Conservation (phyloP, 768 basidiomycete species). For the Leccinum truebloodii region DNA sequence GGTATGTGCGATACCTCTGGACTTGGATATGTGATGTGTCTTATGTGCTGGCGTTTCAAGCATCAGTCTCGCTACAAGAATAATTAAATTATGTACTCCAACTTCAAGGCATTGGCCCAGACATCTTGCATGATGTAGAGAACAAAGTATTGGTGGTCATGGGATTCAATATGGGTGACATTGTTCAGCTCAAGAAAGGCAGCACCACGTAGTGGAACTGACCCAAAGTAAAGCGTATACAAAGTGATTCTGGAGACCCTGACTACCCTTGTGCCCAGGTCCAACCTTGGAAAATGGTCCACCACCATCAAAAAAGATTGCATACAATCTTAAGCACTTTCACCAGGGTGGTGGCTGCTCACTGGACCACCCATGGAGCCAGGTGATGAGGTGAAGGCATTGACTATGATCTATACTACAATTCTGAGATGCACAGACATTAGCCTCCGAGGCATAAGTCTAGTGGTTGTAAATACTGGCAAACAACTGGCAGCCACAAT, state of each 20-base stretch:
- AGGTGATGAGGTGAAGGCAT: not conserved
- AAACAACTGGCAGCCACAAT: no score
- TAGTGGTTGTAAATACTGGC: no score
- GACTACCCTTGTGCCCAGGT: no score
- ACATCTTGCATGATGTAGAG: not conserved
- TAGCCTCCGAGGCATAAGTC: no score
- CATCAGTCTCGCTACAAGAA: no score
- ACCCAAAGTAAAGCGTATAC: not conserved
- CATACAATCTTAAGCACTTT: not conserved
- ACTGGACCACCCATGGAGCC: not conserved
- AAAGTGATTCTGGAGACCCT: not conserved
- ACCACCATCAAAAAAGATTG: not conserved
- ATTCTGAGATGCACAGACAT: no score
- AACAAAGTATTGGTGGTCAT: not conserved
- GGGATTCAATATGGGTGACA: not conserved
- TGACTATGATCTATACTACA: slow-evolving; percentile 11
- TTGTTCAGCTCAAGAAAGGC: slow-evolving; percentile 7
- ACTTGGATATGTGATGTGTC: no score
- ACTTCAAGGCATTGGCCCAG: slow-evolving; percentile 1
- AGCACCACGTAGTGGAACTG: slow-evolving; percentile 3
- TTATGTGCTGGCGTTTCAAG: no score
- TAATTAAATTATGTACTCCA: not conserved
- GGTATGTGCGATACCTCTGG: no score
- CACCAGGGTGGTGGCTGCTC: not conserved
- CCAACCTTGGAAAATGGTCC: not conserved